Evolutionary conservation across 2,329 filamentous ascomycete genomes (phyloP), one percentile per base, ranked within the genome.

Genomic region (Mycosphaerella arachidis): DNA sequence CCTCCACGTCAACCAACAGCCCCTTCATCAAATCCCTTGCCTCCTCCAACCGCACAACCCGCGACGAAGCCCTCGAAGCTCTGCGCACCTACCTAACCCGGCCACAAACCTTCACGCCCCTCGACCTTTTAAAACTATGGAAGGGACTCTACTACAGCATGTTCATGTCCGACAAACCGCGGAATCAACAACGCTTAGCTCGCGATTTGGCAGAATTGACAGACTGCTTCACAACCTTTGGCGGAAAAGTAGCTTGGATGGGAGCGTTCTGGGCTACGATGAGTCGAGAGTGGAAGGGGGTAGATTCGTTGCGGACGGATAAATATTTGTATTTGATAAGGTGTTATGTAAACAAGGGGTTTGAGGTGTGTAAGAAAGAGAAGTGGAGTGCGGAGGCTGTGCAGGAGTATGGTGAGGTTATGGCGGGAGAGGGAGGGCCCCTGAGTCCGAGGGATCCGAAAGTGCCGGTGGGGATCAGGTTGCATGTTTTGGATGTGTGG

Each of bases 111-210:
- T 84, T 97, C 62, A 78, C 84, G 18, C 79, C 84, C 45, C 75
- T 89, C 66, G 92, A 96, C 65, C 80, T 91, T 53, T 81, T 93
- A 62, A 96, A 96, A 79, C 84, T 97, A 66, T 96, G 92, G 91
- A 96, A 95, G 73, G 93, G 92, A 5, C 84, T 97, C 20, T 97
- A 94, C 80, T 97, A 92, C 81, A 86, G 84, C 83, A 78, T 56
- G 78, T 97, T 91, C 88, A 94, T 96, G 87, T 91, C 88, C 75
- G 92, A 97, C 80, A 90, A 92, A 52, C 88, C 92, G 10, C 78
- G 87, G n/a, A 87, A 90, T 2, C 93, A 97, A 79, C 92, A 96
- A 79, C 84, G 84, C 48, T 88, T 97, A 50, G 89, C 90, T 67
- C 78, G 82, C 66, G 87, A 92, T 63, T 87, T 97, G 57, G 89